Evolutionary conservation across 768 basidiomycete genomes (phyloP).

Genomic region (Tricholomella constricta): DNA sequence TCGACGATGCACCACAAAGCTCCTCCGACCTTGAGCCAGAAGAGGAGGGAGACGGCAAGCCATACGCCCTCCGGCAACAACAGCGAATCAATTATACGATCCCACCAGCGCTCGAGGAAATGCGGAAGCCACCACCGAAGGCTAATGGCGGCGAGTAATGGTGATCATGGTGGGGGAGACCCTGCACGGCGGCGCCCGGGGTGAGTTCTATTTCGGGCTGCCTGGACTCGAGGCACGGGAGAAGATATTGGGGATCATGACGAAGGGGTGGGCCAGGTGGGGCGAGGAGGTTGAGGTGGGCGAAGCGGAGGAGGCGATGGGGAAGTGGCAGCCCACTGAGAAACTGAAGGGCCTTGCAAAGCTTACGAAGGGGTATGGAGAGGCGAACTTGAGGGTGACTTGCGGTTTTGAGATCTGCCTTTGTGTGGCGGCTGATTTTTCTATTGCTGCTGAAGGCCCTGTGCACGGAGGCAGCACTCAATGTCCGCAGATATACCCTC

Average conservation of each 20-base stretch:
- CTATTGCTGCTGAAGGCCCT: constrained; percentile 59
- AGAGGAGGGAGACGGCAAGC: constrained; percentile 54
- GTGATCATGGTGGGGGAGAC: too few relatives aligned
- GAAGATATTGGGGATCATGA: constrained; percentile 90
- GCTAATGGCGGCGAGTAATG: constrained; percentile 31
- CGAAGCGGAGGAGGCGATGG: neutral
- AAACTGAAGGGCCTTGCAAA: constrained; percentile 65
- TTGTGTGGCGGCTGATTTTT: constrained; percentile 5
- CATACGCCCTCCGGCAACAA: constrained; percentile 69
- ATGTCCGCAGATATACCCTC: constrained; percentile 97
- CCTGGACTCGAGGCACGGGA: constrained; percentile 83
- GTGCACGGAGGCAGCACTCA: constrained; percentile 95
- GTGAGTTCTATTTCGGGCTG: constrained; percentile 97
- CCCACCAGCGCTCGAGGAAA: constrained; percentile 78
- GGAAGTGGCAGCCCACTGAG: constrained; percentile 25
- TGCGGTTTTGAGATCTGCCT: neutral
- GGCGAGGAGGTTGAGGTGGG: constrained; percentile 37
- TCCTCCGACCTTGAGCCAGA: constrained; percentile 47
- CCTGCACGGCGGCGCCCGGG: constrained; percentile 93
- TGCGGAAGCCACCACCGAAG: constrained; percentile 49
- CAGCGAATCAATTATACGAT: constrained; percentile 78
- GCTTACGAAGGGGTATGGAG: constrained; percentile 96
- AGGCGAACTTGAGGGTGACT: constrained; percentile 91
- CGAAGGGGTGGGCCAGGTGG: constrained; percentile 87
- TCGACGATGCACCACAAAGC: constrained; percentile 54